Conservation (phyloP, 371 early-diverging fungal species). For the Mortierella sp. region DNA sequence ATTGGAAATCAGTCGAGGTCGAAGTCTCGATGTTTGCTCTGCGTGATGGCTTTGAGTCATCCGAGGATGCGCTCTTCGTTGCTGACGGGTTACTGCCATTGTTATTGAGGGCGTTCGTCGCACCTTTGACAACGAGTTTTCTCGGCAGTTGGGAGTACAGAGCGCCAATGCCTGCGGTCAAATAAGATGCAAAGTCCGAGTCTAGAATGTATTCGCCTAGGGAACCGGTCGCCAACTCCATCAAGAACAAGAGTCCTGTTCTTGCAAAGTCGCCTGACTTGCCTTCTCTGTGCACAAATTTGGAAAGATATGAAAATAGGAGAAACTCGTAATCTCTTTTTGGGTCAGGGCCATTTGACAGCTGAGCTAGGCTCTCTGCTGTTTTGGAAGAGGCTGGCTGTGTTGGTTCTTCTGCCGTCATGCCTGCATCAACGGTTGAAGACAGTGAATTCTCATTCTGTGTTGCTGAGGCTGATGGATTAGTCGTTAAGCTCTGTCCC, state of each 20-base stretch:
- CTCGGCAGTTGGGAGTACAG: slow-evolving; percentile 93
- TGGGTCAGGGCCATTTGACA: slow-evolving; percentile 16
- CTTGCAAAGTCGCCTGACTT: slow-evolving; percentile 90
- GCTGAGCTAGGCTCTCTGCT: slow-evolving; percentile 14
- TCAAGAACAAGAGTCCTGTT: slow-evolving; percentile 86
- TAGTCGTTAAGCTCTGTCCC: neutral
- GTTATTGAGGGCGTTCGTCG: slow-evolving; percentile 60
- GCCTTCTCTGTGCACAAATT: slow-evolving; percentile 90
- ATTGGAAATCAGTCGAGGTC: slow-evolving; percentile 72
- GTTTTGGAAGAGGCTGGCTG: slow-evolving; percentile 9
- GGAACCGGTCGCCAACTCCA: slow-evolving; percentile 83
- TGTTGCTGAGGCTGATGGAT: slow-evolving; percentile 1
- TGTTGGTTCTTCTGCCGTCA: neutral
- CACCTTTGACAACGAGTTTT: slow-evolving; percentile 69
- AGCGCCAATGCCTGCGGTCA: slow-evolving; percentile 90
- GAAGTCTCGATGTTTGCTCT: slow-evolving; percentile 59
- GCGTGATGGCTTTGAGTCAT: slow-evolving; percentile 36
- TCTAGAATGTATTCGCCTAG: slow-evolving; percentile 82
- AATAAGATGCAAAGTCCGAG: slow-evolving; percentile 84
- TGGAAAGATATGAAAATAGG: slow-evolving; percentile 86
- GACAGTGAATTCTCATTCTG: no score
- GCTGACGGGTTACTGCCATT: no score
- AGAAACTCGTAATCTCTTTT: slow-evolving; percentile 83
- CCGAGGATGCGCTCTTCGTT: slow-evolving; percentile 55
- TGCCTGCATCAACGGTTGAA: slow-evolving; percentile 3